Base-by-base conservation (phyloP, 495 filamentous ascomycete genomes). In the Neurospora tetrasperma region DNA sequence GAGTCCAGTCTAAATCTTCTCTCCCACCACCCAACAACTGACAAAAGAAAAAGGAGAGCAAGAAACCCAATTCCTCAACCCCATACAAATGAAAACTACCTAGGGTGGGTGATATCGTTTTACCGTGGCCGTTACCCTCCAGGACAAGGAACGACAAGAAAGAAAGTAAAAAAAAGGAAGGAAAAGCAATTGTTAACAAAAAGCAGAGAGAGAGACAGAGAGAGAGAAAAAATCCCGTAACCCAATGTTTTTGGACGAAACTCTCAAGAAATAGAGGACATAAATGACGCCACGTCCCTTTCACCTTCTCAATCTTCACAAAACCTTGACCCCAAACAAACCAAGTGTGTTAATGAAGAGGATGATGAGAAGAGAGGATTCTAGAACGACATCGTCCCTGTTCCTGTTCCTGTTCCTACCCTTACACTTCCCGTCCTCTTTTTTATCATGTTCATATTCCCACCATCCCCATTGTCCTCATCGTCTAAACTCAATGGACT, bases 401-500 rank as follows among this genome's bases (percentile, higher is more conserved):
- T 41, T 9, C 40, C 40, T 9, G 39, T 39, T 39, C 40, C 40
- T 11, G 40, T 41, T 5, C 27, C 27, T 31, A 5, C 40, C 10
- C 40, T 41, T 1, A 41, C 40, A 41, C 40, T 41, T 9, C 40
- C 40, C 40, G 40, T 11, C 9, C 40, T 41, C 40, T 41, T 41
- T 8, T 41, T 41, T 1, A 38, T 38, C 35, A 6, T 38, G 35
- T 38, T 38, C 35, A 38, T 6, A 38, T 38, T 38, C 5, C 35
- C 35, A 38, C 35, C 5, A 38, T 38, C 4, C 4, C 35, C 5
- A 38, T 38, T 38, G 4, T 4, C 40, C 1, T 9, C 40, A 35
- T 54, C 46, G 27, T 62, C 23, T 31, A 23, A 66, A 62, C 69
- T 59, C 71, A 73, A 12, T 62, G 70, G 75, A 70, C 73, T 75